Percentiles rank a stretch among this genome's conserved stretches.
These are phyloP conservation scores for Rhodotorula graminis DNA, from an alignment of 768 basidiomycete genomes.

Conservation along the genomic window DNA sequence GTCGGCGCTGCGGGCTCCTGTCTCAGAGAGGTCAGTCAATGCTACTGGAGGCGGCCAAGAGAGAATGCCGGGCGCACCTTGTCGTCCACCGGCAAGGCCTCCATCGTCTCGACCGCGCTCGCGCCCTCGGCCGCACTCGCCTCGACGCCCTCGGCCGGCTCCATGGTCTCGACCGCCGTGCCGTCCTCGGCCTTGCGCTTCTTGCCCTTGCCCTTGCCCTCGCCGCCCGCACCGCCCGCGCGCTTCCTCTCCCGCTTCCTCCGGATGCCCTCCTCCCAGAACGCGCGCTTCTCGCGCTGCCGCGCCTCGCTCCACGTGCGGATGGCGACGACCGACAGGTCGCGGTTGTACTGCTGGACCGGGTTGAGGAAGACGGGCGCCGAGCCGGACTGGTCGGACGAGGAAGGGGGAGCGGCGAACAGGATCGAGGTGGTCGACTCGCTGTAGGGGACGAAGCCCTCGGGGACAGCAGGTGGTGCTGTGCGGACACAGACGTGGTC, in stretches of 20 bases:
- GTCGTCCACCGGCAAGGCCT: not conserved
- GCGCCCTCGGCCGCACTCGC: not conserved
- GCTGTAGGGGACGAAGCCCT: conserved; percentile 32
- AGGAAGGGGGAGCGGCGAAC: conserved; percentile 18
- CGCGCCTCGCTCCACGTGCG: conserved; percentile 75
- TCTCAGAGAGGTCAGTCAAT: not conserved
- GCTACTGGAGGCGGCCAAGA: too few species aligned
- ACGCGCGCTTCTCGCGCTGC: conserved; percentile 60
- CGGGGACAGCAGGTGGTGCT: not conserved
- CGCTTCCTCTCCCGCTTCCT: conserved; percentile 50
- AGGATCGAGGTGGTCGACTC: conserved; percentile 37
- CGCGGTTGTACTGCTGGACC: conserved; percentile 96
- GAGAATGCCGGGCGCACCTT: not conserved
- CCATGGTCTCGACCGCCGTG: not conserved
- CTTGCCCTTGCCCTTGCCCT: not conserved
- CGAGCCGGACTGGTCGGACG: conserved; percentile 8
- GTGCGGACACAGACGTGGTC: not conserved
- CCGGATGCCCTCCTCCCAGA: conserved; percentile 51
- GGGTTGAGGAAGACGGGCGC: conserved; percentile 94
- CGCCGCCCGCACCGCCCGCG: not conserved
- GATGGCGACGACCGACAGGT: conserved; percentile 85
- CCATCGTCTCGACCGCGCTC: too few species aligned
- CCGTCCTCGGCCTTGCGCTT: conserved; percentile 26
- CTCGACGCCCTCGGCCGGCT: not conserved
- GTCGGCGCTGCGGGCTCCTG: not conserved